phyloP scores from a whole-genome alignment of 768 basidiomycete genomes.

The Trametes cingulata region DNA sequence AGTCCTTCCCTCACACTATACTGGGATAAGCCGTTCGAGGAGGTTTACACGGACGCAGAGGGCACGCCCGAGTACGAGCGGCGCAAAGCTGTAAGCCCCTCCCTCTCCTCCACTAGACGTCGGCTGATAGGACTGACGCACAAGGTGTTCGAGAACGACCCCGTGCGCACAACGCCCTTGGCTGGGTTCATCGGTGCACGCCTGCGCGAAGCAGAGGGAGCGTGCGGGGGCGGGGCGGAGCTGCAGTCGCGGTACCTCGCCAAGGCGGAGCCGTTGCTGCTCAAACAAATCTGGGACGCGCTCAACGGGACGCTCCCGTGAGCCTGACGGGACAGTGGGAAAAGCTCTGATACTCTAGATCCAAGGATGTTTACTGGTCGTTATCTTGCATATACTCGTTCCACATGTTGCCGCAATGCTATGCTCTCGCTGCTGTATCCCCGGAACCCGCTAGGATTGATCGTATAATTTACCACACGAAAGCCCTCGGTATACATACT shows the following conservation, averaged over 20 bases:
- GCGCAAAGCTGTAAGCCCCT: conserved; percentile 60
- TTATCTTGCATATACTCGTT: too few relatives aligned
- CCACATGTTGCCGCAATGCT: too few relatives aligned
- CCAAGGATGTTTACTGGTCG: too few relatives aligned
- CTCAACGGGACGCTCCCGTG: conserved; percentile 17
- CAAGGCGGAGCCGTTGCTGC: conserved; percentile 70
- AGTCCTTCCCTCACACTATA: conserved; percentile 50
- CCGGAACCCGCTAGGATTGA: too few relatives aligned
- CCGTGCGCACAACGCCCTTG: conserved; percentile 67
- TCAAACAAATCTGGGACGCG: conserved; percentile 56
- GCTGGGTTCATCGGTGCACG: conserved; percentile 56
- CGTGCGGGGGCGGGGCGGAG: conserved; percentile 54
- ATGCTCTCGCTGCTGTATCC: too few relatives aligned
- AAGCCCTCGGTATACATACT: too few relatives aligned
- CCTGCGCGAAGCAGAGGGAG: conserved; percentile 63
- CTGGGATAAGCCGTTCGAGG: conserved; percentile 69
- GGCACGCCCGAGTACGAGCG: conserved; percentile 78
- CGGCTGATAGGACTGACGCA: neutral
- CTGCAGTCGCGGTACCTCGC: conserved; percentile 64
- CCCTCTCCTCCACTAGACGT: neutral
- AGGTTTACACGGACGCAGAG: conserved; percentile 64
- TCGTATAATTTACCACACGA: neutral
- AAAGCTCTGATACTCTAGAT: too few relatives aligned
- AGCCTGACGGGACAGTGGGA: neutral
- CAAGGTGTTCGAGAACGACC: conserved; percentile 72